Conservation (phyloP, 345 rosid species). For the Rhizophora mangle region DNA sequence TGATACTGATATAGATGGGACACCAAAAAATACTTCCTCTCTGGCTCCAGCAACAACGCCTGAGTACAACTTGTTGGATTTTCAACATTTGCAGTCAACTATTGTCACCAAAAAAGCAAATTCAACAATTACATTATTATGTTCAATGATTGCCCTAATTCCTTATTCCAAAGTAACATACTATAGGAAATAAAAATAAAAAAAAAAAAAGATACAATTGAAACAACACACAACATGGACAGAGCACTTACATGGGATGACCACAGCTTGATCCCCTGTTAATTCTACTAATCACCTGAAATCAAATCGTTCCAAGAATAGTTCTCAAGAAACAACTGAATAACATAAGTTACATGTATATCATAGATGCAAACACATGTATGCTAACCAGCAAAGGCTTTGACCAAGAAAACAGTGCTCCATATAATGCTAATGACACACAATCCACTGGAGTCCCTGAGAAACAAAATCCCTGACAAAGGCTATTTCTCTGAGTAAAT, state of each 20-base stretch:
- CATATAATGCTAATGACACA: slow-evolving; percentile 24
- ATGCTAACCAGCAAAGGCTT: slow-evolving; percentile 16
- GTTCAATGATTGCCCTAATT: neutral
- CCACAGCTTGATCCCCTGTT: slow-evolving; percentile 22
- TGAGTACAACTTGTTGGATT: slow-evolving; percentile 12
- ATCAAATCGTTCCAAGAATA: neutral
- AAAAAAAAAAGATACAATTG: neutral
- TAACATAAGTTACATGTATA: neutral
- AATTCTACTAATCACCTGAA: slow-evolving; percentile 22
- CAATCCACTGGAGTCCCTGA: slow-evolving; percentile 28
- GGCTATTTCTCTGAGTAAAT: neutral
- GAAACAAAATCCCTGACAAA: neutral
- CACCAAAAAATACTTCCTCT: slow-evolving; percentile 22
- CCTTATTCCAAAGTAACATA: neutral
- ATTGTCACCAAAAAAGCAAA: neutral
- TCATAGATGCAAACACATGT: neutral
- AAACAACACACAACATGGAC: neutral
- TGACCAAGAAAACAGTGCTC: slow-evolving; percentile 23
- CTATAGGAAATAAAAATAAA: neutral
- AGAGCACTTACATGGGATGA: slow-evolving; percentile 13
- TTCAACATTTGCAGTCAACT: neutral
- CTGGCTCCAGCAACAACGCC: slow-evolving; percentile 23
- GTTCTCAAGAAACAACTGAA: neutral
- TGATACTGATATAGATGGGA: slow-evolving; percentile 21
- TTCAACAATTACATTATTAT: neutral